phyloP scores from a whole-genome alignment of 2,329 filamentous ascomycete genomes.

The Tolypocladium capitatum region DNA sequence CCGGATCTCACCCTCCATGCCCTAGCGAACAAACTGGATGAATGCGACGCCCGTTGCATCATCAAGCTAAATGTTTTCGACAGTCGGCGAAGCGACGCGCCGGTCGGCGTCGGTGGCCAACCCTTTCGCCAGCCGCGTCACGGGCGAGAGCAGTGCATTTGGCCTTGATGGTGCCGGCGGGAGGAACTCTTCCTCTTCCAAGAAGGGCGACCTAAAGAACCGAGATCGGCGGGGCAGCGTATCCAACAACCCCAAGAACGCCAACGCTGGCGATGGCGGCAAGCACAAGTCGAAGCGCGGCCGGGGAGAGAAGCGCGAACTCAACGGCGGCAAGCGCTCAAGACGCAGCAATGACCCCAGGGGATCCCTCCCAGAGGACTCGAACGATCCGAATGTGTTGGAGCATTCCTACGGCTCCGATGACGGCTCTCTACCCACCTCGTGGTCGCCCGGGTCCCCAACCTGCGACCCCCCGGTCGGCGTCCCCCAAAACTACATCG shows the following conservation, averaged over 20 bases:
- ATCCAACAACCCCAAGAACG: slow-evolving; percentile 13
- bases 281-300: slow-evolving; percentile 9
- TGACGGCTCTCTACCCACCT: slow-evolving; percentile 1
- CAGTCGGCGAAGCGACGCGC: slow-evolving; percentile 21
- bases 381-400: slow-evolving; percentile 2
- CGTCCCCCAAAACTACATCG: slow-evolving; percentile 3
- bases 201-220: slow-evolving; percentile 13
- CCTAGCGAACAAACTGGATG: slow-evolving; percentile 18
- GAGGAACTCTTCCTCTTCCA: slow-evolving; percentile 3
- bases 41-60: slow-evolving; percentile 27
- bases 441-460: not conserved
- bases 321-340: slow-evolving; percentile 1
- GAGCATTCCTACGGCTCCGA: slow-evolving; percentile 4
- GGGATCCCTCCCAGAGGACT: slow-evolving; percentile 1
- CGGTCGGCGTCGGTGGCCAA: slow-evolving; percentile 20
- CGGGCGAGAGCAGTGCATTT: slow-evolving; percentile 11
- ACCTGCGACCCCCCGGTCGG: not conserved
- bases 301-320: slow-evolving; percentile 11
- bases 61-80: slow-evolving; percentile 25
- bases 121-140: slow-evolving; percentile 16
- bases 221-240: slow-evolving; percentile 5
- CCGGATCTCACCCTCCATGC: slow-evolving; percentile 16
- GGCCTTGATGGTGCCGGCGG: slow-evolving; percentile 15
- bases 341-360: slow-evolving; percentile 3
- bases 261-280: slow-evolving; percentile 12